Conservation (phyloP, 2,329 filamentous ascomycete species). For the Cordyceps militaris region DNA sequence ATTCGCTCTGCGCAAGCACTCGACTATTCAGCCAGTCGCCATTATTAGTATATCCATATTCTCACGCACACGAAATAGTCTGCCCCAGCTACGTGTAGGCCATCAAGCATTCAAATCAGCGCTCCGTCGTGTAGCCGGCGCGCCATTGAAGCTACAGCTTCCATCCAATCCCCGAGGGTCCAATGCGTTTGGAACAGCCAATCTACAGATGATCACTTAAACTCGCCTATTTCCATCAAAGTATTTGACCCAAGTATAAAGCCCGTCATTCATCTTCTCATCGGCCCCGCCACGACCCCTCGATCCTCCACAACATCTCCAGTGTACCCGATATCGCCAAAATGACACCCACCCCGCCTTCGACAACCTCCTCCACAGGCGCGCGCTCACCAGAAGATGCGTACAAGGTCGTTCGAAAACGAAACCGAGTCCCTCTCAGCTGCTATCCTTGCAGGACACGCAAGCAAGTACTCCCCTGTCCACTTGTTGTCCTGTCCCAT, state of each 20-base stretch:
- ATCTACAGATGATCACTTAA: background rate
- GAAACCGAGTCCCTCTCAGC: constrained; percentile 85
- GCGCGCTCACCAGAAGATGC: constrained; percentile 77
- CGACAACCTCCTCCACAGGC: constrained; percentile 69
- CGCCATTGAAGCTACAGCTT: background rate
- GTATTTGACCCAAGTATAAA: no score
- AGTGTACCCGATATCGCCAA: background rate
- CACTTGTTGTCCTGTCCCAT: background rate
- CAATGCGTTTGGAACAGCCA: background rate
- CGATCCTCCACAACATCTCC: background rate
- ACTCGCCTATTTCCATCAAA: background rate
- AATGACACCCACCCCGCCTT: constrained; percentile 73
- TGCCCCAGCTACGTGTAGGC: background rate
- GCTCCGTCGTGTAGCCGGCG: background rate
- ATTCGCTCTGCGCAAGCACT: background rate
- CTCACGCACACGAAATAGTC: background rate
- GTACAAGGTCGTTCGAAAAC: constrained; percentile 81
- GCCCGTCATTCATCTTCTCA: no score
- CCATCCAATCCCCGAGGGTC: background rate
- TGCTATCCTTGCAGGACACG: constrained; percentile 86
- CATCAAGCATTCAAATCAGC: background rate
- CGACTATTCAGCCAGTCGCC: background rate
- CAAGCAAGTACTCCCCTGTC: constrained; percentile 54
- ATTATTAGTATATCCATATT: background rate
- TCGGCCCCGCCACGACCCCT: background rate